Percentiles rank a stretch among this genome's conserved stretches.
Evolutionary conservation across 257 asterid genomes (phyloP).

Genomic region (Nicotiana sylvestris): DNA sequence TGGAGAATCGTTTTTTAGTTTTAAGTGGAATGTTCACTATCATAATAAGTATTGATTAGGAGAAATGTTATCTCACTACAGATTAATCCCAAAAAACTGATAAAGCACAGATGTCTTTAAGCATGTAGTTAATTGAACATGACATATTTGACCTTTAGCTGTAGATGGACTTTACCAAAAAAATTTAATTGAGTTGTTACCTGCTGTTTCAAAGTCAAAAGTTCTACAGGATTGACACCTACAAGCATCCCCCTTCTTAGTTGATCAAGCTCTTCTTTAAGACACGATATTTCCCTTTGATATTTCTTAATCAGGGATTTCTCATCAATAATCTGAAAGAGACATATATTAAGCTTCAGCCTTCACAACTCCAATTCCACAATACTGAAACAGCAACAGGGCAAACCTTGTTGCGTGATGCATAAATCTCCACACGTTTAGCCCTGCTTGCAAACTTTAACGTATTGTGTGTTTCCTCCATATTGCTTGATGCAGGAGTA

Average conservation of each 20-base stretch:
- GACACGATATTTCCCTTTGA: slow-evolving; percentile 88
- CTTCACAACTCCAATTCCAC: slow-evolving; percentile 13
- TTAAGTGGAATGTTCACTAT: too few species aligned
- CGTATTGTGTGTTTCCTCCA: slow-evolving; percentile 98
- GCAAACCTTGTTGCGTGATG: slow-evolving; percentile 89
- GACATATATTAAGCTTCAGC: background rate
- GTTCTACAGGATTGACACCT: slow-evolving; percentile 81
- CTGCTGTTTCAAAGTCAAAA: slow-evolving; percentile 77
- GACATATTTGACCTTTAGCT: background rate
- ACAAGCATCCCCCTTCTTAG: slow-evolving; percentile 69
- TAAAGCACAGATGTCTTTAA: background rate
- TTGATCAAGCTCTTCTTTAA: slow-evolving; percentile 88
- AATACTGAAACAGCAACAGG: background rate
- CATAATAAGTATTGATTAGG: too few species aligned
- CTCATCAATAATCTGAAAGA: slow-evolving; percentile 89
- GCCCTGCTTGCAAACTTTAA: slow-evolving; percentile 99
- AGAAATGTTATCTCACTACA: background rate
- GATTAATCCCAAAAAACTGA: background rate
- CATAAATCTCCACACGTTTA: slow-evolving; percentile 85
- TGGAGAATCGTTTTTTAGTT: too few species aligned
- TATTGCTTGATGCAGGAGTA: slow-evolving; percentile 97
- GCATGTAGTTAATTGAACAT: background rate
- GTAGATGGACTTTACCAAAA: background rate
- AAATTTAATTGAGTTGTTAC: slow-evolving; percentile 9
- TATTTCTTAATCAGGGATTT: slow-evolving; percentile 96